These are phyloP conservation scores for Clausena lansium DNA, from an alignment of 345 rosid genomes.

Conservation along the genomic window DNA sequence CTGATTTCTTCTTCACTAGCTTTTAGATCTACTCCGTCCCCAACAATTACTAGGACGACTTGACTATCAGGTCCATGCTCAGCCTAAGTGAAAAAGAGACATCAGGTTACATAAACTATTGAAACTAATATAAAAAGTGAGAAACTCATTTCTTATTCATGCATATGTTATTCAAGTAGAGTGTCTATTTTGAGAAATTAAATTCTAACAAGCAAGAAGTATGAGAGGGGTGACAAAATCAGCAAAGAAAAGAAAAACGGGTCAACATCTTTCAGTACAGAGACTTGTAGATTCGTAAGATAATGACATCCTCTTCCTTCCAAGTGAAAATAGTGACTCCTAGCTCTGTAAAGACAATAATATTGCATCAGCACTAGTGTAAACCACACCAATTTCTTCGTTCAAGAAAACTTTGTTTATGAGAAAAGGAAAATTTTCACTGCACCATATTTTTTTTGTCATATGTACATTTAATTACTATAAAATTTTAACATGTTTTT, in stretches of 20 bases:
- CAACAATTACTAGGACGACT: constrained; percentile 82
- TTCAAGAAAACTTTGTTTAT: background rate
- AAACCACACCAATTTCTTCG: background rate
- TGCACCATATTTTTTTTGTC: no score
- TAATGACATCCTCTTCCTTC: no score
- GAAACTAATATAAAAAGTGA: background rate
- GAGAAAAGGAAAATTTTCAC: no score
- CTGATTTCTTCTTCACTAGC: constrained; percentile 75
- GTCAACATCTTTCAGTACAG: no score
- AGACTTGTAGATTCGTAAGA: no score
- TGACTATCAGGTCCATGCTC: constrained; percentile 99
- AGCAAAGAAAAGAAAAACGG: background rate
- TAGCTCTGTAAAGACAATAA: no score
- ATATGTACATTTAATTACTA: no score
- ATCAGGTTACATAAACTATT: background rate
- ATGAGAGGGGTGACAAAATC: background rate
- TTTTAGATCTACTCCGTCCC: constrained; percentile 65
- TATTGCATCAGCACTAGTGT: no score
- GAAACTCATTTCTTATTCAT: background rate
- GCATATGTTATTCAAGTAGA: background rate
- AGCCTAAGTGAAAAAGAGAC: constrained; percentile 44
- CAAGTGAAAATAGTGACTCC: no score
- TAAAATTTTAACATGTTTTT: no score
- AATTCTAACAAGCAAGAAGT: background rate
- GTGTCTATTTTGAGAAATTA: background rate